Percentiles rank a stretch among this genome's conserved stretches.
These are phyloP conservation scores for Sphagnum magellanicum DNA, from an alignment of 228 moss, liverwort and hornwort species.

Conservation along the genomic window DNA sequence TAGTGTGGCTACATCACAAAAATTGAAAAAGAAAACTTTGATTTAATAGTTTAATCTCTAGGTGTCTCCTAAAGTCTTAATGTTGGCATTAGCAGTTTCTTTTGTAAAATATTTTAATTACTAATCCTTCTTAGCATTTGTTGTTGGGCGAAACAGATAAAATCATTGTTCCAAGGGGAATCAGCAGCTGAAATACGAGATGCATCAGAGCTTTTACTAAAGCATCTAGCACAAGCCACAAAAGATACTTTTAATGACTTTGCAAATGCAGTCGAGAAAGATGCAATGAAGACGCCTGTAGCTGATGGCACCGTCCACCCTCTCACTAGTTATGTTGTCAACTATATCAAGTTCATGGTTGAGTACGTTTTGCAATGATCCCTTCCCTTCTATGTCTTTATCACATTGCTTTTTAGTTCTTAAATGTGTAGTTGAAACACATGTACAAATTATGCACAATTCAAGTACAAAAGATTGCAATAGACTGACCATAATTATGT, in stretches of 20 bases:
- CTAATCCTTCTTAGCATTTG: too few relatives aligned
- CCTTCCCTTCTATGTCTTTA: neutral
- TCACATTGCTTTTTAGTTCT: too few relatives aligned
- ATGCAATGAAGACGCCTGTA: slow-evolving; percentile 43
- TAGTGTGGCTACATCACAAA: too few relatives aligned
- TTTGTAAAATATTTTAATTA: too few relatives aligned
- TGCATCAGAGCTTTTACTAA: slow-evolving; percentile 25
- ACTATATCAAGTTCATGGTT: slow-evolving; percentile 48
- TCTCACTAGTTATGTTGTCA: slow-evolving; percentile 74
- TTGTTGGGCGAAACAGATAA: slow-evolving; percentile 14
- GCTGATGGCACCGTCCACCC: slow-evolving; percentile 51
- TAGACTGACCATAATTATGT: too few relatives aligned
- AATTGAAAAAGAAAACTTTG: too few relatives aligned
- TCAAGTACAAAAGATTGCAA: too few relatives aligned
- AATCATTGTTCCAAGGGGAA: slow-evolving; percentile 32
- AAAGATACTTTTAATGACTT: slow-evolving; percentile 38
- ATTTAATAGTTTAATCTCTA: too few relatives aligned
- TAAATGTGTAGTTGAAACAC: too few relatives aligned
- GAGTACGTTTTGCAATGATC: slow-evolving; percentile 19
- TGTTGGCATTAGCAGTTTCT: too few relatives aligned
- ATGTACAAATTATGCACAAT: too few relatives aligned
- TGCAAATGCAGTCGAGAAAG: slow-evolving; percentile 35
- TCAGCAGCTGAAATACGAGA: slow-evolving; percentile 33
- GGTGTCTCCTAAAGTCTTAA: too few relatives aligned
- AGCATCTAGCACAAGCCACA: slow-evolving; percentile 25